Percentiles rank a stretch among this genome's conserved stretches.
Evolutionary conservation across 352 stramenopile genomes (phyloP).

Genomic region (Phytopythium kandeliae): DNA sequence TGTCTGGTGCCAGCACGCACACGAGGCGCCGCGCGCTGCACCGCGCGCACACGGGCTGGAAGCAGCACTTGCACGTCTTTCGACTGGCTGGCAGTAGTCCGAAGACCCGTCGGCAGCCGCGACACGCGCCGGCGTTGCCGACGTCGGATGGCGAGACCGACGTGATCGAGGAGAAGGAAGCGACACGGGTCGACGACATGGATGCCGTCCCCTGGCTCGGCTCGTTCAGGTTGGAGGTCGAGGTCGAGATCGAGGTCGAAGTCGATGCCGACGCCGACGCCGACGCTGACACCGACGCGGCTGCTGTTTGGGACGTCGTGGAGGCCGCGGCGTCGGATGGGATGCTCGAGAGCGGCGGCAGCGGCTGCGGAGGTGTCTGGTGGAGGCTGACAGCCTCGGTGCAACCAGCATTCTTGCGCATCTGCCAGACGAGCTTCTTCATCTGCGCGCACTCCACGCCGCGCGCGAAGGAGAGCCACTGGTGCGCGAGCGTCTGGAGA

Average conservation of each 20-base stretch:
- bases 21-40: slow-evolving; percentile 26
- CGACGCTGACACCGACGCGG: no score
- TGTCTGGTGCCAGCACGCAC: slow-evolving; percentile 26
- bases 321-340: neutral
- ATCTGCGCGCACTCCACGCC: slow-evolving; percentile 30
- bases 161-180: slow-evolving; percentile 1
- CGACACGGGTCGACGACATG: neutral
- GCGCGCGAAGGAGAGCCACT: slow-evolving; percentile 25
- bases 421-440: slow-evolving; percentile 51
- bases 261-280: no score
- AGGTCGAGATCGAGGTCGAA: no score
- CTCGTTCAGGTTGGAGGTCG: no score
- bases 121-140: slow-evolving; percentile 1
- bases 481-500: slow-evolving; percentile 25
- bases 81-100: slow-evolving; percentile 22
- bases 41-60: slow-evolving; percentile 21
- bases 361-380: neutral
- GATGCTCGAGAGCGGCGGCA: neutral
- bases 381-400: slow-evolving; percentile 1
- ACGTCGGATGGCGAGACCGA: neutral
- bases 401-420: slow-evolving; percentile 19
- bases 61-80: slow-evolving; percentile 31
- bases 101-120: slow-evolving; percentile 23
- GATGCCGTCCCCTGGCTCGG: no score
- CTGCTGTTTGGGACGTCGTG: no score